Conservation (phyloP, 139 green algal genomes). For the Chlamydomonas eustigma region DNA sequence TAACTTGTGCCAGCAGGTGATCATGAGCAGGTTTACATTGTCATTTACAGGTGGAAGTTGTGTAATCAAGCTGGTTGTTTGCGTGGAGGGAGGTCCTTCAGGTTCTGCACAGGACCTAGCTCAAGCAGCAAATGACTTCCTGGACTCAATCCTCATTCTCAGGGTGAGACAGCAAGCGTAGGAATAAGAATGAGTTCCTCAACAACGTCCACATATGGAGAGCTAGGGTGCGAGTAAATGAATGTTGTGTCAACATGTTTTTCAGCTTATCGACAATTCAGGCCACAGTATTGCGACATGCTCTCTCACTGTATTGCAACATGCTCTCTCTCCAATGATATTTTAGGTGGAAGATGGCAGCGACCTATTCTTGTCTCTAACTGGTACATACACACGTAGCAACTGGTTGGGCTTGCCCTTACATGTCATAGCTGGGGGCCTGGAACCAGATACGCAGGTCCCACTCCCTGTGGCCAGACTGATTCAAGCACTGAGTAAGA, state of each 20-base stretch:
- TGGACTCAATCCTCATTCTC: slow-evolving; percentile 20
- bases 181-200: too few relatives aligned
- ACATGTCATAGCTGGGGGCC: not conserved
- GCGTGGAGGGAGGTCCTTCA: not conserved
- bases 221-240: too few relatives aligned
- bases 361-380: slow-evolving; percentile 15
- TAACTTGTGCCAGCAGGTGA: too few relatives aligned
- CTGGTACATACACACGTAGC: not conserved
- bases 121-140: not conserved
- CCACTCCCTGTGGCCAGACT: not conserved
- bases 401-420: slow-evolving; percentile 6
- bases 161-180: too few relatives aligned
- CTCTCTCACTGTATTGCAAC: too few relatives aligned
- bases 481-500: not conserved
- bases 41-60: not conserved
- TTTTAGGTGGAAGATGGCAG: slow-evolving; percentile 9
- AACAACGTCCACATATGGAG: too few relatives aligned
- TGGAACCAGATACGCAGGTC: not conserved
- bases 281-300: too few relatives aligned
- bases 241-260: too few relatives aligned
- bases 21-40: too few relatives aligned
- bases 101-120: slow-evolving; percentile 2
- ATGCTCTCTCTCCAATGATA: too few relatives aligned
- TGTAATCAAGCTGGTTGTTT: not conserved
- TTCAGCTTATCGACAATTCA: too few relatives aligned